phyloP scores from a whole-genome alignment of 2,329 filamentous ascomycete genomes.

The Pyricularia sp. region DNA sequence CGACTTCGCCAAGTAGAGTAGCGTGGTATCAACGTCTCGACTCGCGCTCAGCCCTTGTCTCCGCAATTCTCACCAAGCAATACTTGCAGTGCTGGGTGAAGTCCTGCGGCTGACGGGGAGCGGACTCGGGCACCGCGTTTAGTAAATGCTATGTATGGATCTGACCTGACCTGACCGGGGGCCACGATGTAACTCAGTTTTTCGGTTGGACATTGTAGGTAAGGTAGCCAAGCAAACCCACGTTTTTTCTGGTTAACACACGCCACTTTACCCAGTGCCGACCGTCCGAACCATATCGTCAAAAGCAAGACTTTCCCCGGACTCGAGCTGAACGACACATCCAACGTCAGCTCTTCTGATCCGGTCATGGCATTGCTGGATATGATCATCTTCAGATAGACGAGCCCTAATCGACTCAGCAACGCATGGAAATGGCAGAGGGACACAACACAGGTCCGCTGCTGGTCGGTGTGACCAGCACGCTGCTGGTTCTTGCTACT shows the following conservation, averaged over 20 bases:
- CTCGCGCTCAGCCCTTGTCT: neutral
- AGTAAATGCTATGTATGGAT: too few species aligned
- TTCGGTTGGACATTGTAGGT: neutral
- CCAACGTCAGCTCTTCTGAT: neutral
- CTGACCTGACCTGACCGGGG: neutral
- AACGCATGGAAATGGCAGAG: neutral
- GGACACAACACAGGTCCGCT: slow-evolving; percentile 13
- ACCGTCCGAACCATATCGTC: neutral
- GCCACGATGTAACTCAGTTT: neutral
- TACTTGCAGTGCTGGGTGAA: neutral
- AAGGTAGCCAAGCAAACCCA: neutral
- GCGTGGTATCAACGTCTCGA: neutral
- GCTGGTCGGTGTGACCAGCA: slow-evolving; percentile 16
- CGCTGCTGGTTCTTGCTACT: slow-evolving; percentile 24
- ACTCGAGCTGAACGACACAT: neutral
- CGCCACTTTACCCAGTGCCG: neutral
- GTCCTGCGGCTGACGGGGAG: neutral
- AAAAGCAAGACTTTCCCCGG: neutral
- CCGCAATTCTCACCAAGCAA: neutral
- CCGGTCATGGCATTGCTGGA: neutral
- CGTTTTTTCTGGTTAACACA: neutral
- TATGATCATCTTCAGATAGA: neutral
- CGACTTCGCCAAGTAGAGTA: neutral
- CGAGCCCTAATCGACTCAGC: neutral
- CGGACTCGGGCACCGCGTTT: neutral